Base-by-base conservation (phyloP, 2,329 filamentous ascomycete species). In the Cercospora sp. region DNA sequence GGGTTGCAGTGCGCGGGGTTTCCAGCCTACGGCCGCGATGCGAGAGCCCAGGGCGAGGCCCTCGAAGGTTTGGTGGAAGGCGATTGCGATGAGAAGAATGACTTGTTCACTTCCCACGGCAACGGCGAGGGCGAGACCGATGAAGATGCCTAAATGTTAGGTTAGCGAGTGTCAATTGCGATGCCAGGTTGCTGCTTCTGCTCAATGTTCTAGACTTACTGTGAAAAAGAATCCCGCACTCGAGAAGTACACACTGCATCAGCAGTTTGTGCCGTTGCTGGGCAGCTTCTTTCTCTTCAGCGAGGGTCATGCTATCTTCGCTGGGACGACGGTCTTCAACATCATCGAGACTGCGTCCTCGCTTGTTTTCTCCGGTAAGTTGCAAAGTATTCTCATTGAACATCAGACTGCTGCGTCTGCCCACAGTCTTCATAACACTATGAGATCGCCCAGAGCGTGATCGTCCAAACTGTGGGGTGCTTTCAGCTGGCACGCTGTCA, bases 211-310 rank as follows among this genome's bases (percentile, higher is more conserved):
- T 8, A 16, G 26, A n/a, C 53, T 30, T 10, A 58, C 53, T 63
- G 79, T 92, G 90, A 76, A 92, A 92, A 2, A 92, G 82, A 69
- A 92, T 92, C 66, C 90, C 90, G 63, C 89, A 88, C 75, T 92
- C 90, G 4, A 92, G 84, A 0, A 92, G 83, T 3, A 90, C 86
- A 71, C 90, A 91, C 77, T 92, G 90, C 75, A 91, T 82, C 2
- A 89, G 85, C 77, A 89, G 86, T 75, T 87, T 90, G 75, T 85
- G 84, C 77, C 85, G 82, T 79, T 65, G 68, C 55, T 68, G 60
- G 7, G 60, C 40, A 2, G 64, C 48, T 63, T 83, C 69, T 45
- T 84, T 70, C 59, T 69, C 69, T 9, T 64, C 64, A 26, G 60
- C 40, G 10, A 64, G 9, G 5, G 58, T 65, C 28, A 71, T 55